A percentile compares a stretch with the other conserved stretches of the same genome.
phyloP scores from a whole-genome alignment of 345 rosid species.

The Cardiospermum halicacabum region DNA sequence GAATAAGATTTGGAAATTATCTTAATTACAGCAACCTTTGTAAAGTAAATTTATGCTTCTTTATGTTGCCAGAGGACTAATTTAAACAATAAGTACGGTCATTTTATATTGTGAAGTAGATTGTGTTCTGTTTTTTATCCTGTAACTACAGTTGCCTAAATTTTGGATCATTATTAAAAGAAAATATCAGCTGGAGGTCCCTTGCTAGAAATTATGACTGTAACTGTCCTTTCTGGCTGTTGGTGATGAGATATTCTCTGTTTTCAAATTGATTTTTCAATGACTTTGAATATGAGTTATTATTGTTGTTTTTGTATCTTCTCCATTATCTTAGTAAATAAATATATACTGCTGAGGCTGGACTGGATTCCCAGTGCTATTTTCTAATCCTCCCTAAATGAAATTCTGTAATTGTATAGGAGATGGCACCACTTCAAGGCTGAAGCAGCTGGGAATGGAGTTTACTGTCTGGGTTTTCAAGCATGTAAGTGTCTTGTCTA shows the following conservation, averaged over 20 bases:
- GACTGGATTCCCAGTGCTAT: constrained; percentile 8
- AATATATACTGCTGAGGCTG: too few relatives aligned
- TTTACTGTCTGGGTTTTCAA: constrained; percentile 98
- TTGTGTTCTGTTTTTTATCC: neutral
- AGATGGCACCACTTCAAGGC: constrained; percentile 73
- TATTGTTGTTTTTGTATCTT: neutral
- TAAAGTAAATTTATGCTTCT: neutral
- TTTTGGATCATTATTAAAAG: neutral
- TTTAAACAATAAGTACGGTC: neutral
- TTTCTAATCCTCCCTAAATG: constrained; percentile 9
- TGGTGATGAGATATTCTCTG: neutral
- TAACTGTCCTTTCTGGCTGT: neutral
- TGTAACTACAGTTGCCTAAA: constrained; percentile 1
- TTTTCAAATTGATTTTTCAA: neutral
- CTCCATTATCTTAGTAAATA: neutral
- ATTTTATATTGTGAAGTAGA: constrained; percentile 3
- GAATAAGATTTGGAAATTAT: neutral
- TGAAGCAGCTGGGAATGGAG: constrained; percentile 98
- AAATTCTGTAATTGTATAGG: constrained; percentile 44
- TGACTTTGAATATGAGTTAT: neutral
- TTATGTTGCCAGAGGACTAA: neutral
- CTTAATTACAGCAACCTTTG: neutral
- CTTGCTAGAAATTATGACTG: neutral
- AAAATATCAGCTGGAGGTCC: neutral
- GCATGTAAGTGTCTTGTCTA: constrained; percentile 55